phyloP scores from a whole-genome alignment of 306 rosid genomes.

The Dicorynia guianensis region DNA sequence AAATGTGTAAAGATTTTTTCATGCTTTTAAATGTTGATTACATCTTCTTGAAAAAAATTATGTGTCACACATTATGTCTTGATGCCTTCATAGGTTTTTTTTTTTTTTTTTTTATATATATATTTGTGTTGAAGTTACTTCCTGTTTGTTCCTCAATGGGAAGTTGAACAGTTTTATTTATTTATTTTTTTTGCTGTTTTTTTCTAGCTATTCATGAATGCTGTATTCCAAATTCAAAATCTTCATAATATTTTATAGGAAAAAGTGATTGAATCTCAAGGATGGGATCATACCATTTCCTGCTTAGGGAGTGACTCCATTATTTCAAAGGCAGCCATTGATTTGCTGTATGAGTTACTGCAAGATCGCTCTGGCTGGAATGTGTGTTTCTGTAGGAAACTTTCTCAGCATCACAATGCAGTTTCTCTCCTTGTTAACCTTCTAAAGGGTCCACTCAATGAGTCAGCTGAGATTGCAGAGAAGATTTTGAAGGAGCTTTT shows the following conservation, averaged over 20 bases:
- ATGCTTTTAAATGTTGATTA: too few relatives aligned
- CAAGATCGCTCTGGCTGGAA: constrained; percentile 78
- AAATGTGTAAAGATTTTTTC: neutral
- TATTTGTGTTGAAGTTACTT: neutral
- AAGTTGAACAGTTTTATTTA: constrained; percentile 18
- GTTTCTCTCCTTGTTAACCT: constrained; percentile 63
- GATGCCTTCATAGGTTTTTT: constrained; percentile 18
- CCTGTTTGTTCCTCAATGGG: constrained; percentile 18
- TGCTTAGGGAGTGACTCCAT: constrained; percentile 65
- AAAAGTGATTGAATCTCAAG: constrained; percentile 59
- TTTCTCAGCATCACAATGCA: constrained; percentile 61
- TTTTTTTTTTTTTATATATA: neutral
- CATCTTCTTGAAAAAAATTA: constrained; percentile 8
- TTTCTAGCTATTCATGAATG: neutral
- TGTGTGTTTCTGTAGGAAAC: constrained; percentile 61
- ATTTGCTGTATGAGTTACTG: constrained; percentile 70
- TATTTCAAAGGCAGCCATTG: constrained; percentile 69
- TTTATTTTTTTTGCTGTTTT: too few relatives aligned
- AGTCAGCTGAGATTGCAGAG: constrained; percentile 70
- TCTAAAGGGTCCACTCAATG: constrained; percentile 51
- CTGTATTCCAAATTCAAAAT: constrained; percentile 29
- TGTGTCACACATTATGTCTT: constrained; percentile 20
- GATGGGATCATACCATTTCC: constrained; percentile 70
- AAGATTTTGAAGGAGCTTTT: constrained; percentile 69
- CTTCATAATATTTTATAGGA: constrained; percentile 53